Base-by-base conservation (phyloP, 2,329 filamentous ascomycete genomes). In the Nemania bipapillata region DNA sequence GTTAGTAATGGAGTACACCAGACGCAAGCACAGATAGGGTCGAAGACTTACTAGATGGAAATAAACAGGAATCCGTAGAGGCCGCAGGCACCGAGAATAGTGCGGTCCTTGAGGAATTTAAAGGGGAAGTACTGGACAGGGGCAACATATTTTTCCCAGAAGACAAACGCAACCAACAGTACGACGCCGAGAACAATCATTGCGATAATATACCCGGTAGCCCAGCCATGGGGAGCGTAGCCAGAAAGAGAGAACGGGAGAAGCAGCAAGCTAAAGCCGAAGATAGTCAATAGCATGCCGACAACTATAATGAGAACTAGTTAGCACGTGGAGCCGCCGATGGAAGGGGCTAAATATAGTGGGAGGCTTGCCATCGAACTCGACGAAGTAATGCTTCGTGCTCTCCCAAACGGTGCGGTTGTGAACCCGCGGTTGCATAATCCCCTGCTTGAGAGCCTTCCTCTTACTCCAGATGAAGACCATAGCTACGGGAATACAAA, bases 211-310 rank as follows among this genome's bases (percentile, higher is more conserved):
- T 63, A 63, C 26, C 61, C 61, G 28, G 61, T 63, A 15, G 28
- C 30, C 61, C 61, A 63, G 15, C 61, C 42, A n/a, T 63, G 8
- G 8, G 61, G 42, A 7, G 61, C 53, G 53, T 56, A 56, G 15
- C 15, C 4, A n/a, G 7, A 8, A 4, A 63, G 61, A 1, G 52
- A 50, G 42, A 63, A 63, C 15, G 61, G 61, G 5, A 63, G 53
- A 28, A 63, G 53, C 9, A 63, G 30, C 15, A 63, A 52, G 22
- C 40, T 35, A n/a, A 63, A 83, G 6, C 85, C 82, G 2, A 81
- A 82, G 42, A 85, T 84, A 68, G 87, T 79, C 37, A 89, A 76
- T n/a, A 88, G 73, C 64, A 87, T 80, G 3, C 86, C 87, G 2
- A 86, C 76, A 6, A 85, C 78, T 80, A 24, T 52, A 37, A 53